phyloP scores from a whole-genome alignment of 164 flowering plant species.

The Umbellularia californica region DNA sequence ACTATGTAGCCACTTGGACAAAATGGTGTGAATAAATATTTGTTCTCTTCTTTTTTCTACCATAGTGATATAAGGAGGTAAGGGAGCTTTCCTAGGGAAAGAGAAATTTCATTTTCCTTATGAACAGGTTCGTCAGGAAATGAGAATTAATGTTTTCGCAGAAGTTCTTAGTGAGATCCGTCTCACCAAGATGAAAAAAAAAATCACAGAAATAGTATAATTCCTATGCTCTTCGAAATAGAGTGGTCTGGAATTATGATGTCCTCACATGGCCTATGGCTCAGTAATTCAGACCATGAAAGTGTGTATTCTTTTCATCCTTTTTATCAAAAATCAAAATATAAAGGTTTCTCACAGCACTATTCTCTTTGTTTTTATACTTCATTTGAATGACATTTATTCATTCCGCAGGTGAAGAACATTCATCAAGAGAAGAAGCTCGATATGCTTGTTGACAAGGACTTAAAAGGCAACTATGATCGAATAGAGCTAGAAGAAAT shows the following conservation, averaged over 20 bases:
- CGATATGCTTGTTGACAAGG: constrained; percentile 76
- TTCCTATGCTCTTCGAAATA: neutral
- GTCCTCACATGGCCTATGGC: neutral
- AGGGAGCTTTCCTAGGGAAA: neutral
- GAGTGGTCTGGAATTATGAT: neutral
- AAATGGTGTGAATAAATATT: neutral
- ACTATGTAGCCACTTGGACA: neutral
- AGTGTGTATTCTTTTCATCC: neutral
- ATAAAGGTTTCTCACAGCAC: no score
- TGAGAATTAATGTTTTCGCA: neutral
- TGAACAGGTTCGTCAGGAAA: neutral
- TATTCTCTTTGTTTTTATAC: neutral
- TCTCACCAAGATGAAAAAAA: neutral
- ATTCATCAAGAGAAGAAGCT: constrained; percentile 77
- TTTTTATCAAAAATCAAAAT: no score
- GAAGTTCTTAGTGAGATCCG: neutral
- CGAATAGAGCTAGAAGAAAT: constrained; percentile 78
- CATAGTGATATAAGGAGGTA: neutral
- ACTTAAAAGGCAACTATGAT: constrained; percentile 57
- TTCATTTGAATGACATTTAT: neutral
- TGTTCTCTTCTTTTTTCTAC: neutral
- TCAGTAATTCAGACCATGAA: neutral
- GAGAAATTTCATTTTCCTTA: neutral
- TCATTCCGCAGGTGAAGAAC: constrained; percentile 58
- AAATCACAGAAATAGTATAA: neutral